Percentiles rank a stretch among this genome's conserved stretches.
These are phyloP conservation scores for Epichloe baconii DNA, from an alignment of 2,329 filamentous ascomycete species.

Conservation along the genomic window DNA sequence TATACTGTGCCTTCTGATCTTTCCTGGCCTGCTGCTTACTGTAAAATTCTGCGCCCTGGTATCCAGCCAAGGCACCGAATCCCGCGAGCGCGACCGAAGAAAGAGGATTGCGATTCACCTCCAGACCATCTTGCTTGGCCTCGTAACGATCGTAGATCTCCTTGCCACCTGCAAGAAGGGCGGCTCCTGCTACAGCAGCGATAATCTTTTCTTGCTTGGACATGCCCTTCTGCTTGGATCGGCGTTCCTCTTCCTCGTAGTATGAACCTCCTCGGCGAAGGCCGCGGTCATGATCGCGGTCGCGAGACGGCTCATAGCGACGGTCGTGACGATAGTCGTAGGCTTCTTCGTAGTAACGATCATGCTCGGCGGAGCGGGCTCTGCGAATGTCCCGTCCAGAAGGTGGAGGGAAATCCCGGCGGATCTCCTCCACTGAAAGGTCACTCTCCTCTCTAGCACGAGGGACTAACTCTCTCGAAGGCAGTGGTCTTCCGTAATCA, in stretches of 20 bases:
- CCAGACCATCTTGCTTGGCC: slow-evolving; percentile 34
- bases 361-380: slow-evolving; percentile 49
- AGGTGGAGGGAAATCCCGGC: slow-evolving; percentile 73
- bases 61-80: slow-evolving; percentile 50
- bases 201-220: slow-evolving; percentile 54
- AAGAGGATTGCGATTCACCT: slow-evolving; percentile 44
- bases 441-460: slow-evolving; percentile 59
- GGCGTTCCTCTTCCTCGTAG: slow-evolving; percentile 46
- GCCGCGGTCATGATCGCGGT: slow-evolving; percentile 24
- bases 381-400: slow-evolving; percentile 38
- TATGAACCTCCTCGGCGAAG: slow-evolving; percentile 33
- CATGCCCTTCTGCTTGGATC: slow-evolving; percentile 33
- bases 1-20: slow-evolving; percentile 39
- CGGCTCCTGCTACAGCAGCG: slow-evolving; percentile 51
- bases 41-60: slow-evolving; percentile 50
- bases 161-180: slow-evolving; percentile 51
- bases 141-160: slow-evolving; percentile 52
- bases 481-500: slow-evolving; percentile 33
- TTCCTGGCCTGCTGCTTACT: slow-evolving; percentile 46
- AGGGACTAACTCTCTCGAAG: slow-evolving; percentile 41
- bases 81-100: slow-evolving; percentile 49
- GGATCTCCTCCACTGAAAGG: slow-evolving; percentile 66
- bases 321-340: slow-evolving; percentile 34
- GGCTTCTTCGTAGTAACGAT: slow-evolving; percentile 39
- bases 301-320: slow-evolving; percentile 19